A percentile compares a stretch with the other conserved stretches of the same genome.
phyloP scores from a whole-genome alignment of 768 basidiomycete species.

The Cystobasidium onofrii region DNA sequence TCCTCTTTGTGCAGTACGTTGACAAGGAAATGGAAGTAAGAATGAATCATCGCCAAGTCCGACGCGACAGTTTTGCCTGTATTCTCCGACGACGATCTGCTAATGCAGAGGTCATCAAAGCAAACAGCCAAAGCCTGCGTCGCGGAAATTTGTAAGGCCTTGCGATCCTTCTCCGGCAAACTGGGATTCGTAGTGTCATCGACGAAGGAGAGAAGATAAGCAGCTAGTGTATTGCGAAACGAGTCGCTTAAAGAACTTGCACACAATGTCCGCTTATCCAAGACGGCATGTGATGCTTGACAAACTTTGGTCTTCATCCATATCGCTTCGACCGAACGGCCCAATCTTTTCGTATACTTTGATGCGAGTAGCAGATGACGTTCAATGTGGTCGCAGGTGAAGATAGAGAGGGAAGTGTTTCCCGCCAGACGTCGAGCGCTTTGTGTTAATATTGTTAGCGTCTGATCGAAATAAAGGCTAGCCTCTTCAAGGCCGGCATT shows the following conservation, averaged over 20 bases:
- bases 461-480: constrained; percentile 50
- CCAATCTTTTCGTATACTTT: constrained; percentile 59
- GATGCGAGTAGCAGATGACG: constrained; percentile 52
- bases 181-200: constrained; percentile 48
- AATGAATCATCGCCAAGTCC: background rate
- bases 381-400: constrained; percentile 45
- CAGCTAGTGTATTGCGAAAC: background rate
- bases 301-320: constrained; percentile 72
- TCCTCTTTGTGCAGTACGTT: background rate
- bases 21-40: background rate
- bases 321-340: constrained; percentile 51
- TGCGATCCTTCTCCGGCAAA: constrained; percentile 55
- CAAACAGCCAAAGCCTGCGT: constrained; percentile 31
- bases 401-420: constrained; percentile 56
- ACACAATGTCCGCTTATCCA: constrained; percentile 52
- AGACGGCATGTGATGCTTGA: constrained; percentile 60
- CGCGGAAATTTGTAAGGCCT: constrained; percentile 45
- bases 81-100: background rate
- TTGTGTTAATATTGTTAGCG: constrained; percentile 65
- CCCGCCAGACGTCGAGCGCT: constrained; percentile 64
- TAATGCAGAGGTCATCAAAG: background rate
- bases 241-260: background rate
- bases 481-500: constrained; percentile 34
- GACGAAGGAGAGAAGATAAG: background rate
- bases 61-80: background rate